These are phyloP conservation scores for Penicillium taxi DNA, from an alignment of 495 filamentous ascomycete genomes.

Conservation along the genomic window DNA sequence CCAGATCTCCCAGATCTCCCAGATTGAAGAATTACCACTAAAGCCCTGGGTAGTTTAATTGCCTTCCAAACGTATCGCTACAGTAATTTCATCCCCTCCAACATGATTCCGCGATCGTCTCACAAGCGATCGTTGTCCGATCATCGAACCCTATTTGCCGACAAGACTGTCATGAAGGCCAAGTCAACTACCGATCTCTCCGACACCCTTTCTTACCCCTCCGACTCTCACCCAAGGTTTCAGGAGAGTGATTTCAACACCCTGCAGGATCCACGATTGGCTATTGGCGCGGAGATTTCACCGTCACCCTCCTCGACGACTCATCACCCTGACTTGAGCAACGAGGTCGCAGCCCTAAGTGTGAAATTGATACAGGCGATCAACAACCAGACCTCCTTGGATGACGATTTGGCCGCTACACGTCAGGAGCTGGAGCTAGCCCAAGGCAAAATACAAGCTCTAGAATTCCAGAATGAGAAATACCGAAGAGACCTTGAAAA, in stretches of 20 bases:
- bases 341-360: constrained; percentile 83
- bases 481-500: constrained; percentile 64
- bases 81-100: constrained; percentile 27
- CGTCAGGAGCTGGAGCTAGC: constrained; percentile 77
- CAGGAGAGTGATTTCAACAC: constrained; percentile 43
- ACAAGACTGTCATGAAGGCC: constrained; percentile 35
- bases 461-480: constrained; percentile 62
- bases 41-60: constrained; percentile 29
- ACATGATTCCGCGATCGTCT: constrained; percentile 36
- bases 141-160: constrained; percentile 33
- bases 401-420: constrained; percentile 77
- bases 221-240: constrained; percentile 5
- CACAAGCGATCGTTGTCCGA: constrained; percentile 39
- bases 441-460: constrained; percentile 53
- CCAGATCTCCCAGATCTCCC: neutral
- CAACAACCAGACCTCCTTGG: constrained; percentile 89
- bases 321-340: constrained; percentile 70
- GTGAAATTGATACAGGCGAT: constrained; percentile 95
- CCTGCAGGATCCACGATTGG: constrained; percentile 42
- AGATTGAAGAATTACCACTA: constrained; percentile 3
- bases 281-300: constrained; percentile 27
- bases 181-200: constrained; percentile 38
- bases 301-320: constrained; percentile 34
- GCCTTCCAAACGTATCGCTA: constrained; percentile 39
- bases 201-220: constrained; percentile 15